Evolutionary conservation across 495 filamentous ascomycete species (phyloP).

Genomic region (Monascus purpureus): DNA sequence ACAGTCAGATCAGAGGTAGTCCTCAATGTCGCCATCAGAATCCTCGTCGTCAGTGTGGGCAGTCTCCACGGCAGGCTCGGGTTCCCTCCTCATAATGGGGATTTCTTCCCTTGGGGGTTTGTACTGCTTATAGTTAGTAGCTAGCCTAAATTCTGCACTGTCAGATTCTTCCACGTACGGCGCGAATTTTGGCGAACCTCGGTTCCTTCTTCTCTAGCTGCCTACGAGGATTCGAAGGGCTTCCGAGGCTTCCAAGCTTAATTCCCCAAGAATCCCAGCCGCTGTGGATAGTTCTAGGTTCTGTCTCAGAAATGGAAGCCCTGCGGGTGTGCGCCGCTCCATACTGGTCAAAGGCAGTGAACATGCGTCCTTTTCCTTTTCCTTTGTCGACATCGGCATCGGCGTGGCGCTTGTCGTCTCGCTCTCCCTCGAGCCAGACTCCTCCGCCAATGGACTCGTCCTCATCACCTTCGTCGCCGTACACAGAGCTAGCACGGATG

Average conservation of each 20-base stretch:
- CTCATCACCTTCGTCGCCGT: constrained; percentile 3
- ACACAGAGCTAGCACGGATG: neutral
- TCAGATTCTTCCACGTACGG: constrained; percentile 2
- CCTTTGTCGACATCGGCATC: neutral
- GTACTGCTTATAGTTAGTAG: constrained; percentile 4
- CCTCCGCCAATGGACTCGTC: constrained; percentile 7
- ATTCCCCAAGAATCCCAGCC: constrained; percentile 6
- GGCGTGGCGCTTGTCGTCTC: neutral
- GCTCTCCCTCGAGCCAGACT: constrained; percentile 7
- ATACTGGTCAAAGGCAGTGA: constrained; percentile 6
- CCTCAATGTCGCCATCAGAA: constrained; percentile 6
- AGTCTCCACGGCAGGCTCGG: constrained; percentile 1
- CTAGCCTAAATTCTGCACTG: neutral
- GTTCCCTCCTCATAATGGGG: constrained; percentile 2
- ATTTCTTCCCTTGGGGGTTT: constrained; percentile 2
- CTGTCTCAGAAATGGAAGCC: constrained; percentile 2
- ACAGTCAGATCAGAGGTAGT: constrained; percentile 5
- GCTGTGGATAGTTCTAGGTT: constrained; percentile 2
- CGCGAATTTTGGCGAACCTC: constrained; percentile 8
- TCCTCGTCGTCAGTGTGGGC: constrained; percentile 9
- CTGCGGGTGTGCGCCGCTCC: constrained; percentile 5
- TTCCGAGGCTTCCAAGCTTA: neutral
- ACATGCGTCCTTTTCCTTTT: constrained; percentile 2
- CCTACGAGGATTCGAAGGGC: neutral
- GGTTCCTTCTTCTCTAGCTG: constrained; percentile 1